phyloP scores from a whole-genome alignment of 306 rosid genomes.

The Inga leiocalycina region DNA sequence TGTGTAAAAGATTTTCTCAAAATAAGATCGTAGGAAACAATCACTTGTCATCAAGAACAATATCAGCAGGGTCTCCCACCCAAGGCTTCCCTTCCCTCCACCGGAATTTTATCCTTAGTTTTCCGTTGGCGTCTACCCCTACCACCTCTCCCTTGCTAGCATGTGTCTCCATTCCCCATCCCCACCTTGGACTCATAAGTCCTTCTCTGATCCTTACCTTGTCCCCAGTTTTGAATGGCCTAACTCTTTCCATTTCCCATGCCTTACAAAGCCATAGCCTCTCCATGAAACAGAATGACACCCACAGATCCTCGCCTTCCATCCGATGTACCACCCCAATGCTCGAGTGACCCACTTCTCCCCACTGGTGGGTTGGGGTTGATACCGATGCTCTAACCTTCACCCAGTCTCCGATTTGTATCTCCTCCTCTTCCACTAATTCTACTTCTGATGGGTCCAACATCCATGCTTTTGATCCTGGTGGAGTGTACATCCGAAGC shows the following conservation, averaged over 20 bases:
- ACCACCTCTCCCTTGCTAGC: conserved; percentile 70
- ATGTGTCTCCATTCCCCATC: conserved; percentile 89
- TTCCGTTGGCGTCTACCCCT: conserved; percentile 83
- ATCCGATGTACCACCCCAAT: conserved; percentile 70
- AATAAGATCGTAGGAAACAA: conserved; percentile 8
- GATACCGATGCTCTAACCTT: conserved; percentile 64
- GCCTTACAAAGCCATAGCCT: conserved; percentile 79
- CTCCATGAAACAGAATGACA: conserved; percentile 71
- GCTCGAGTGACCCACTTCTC: conserved; percentile 69
- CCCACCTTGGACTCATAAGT: conserved; percentile 71
- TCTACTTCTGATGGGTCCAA: conserved; percentile 76
- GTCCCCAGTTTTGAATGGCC: conserved; percentile 65
- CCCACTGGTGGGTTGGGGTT: conserved; percentile 75
- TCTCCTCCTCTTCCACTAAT: conserved; percentile 58
- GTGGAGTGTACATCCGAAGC: conserved; percentile 67
- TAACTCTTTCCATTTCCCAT: conserved; percentile 59
- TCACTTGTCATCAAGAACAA: conserved; percentile 49
- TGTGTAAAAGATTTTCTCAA: conserved; percentile 5
- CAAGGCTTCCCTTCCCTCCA: conserved; percentile 88
- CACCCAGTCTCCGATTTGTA: conserved; percentile 71
- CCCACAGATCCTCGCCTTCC: conserved; percentile 65
- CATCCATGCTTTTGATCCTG: conserved; percentile 74
- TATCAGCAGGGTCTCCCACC: conserved; percentile 80
- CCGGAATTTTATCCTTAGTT: conserved; percentile 64
- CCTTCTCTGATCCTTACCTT: conserved; percentile 70